Conservation (phyloP, 805 yeast genomes). For the Candida cerambycidarum region DNA sequence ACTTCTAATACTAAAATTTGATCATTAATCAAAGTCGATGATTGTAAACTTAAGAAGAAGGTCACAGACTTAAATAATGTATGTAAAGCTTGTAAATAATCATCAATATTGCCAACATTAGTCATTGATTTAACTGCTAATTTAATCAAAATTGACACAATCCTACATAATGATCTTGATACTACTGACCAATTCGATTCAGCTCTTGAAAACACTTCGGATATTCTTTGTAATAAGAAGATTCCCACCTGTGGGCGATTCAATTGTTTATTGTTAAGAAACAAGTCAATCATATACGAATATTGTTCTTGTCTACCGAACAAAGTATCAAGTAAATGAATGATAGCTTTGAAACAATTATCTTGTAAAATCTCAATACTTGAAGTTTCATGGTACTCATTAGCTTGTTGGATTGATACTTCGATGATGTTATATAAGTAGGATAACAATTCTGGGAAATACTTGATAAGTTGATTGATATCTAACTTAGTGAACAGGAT, state of each 20-base stretch:
- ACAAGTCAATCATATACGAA: constrained; percentile 54
- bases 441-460: constrained; percentile 57
- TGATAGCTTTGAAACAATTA: constrained; percentile 52
- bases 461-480: constrained; percentile 53
- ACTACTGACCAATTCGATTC: constrained; percentile 58
- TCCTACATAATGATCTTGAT: constrained; percentile 64
- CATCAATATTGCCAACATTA: constrained; percentile 19
- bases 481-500: constrained; percentile 53
- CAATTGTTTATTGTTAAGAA: constrained; percentile 31
- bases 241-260: constrained; percentile 53
- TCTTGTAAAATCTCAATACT: constrained; percentile 33
- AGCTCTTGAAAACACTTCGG: constrained; percentile 48
- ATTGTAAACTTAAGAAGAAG: constrained; percentile 47
- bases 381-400: constrained; percentile 10
- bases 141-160: constrained; percentile 51
- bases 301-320: constrained; percentile 68
- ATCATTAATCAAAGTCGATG: constrained; percentile 52
- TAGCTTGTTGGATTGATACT: constrained; percentile 24
- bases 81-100: constrained; percentile 28
- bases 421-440: constrained; percentile 35
- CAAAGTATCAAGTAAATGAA: constrained; percentile 60
- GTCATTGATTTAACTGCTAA: constrained; percentile 29
- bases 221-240: constrained; percentile 46
- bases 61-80: constrained; percentile 41
- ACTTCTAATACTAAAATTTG: constrained; percentile 64